phyloP scores from a whole-genome alignment of 176 grass and related monocot genomes.

The Puya raimondii region DNA sequence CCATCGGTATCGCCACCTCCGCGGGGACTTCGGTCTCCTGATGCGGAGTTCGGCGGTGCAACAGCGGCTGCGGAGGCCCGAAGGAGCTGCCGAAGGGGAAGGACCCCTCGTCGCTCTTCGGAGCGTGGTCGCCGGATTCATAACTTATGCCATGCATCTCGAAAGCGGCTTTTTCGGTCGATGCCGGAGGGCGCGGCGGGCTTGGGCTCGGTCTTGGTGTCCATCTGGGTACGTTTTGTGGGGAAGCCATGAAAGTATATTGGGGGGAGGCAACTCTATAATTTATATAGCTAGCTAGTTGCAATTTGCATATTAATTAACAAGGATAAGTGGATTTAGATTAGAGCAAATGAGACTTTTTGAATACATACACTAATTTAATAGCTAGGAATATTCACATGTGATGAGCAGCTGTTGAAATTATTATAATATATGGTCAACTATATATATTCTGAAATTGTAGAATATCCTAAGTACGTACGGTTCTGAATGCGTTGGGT shows the following conservation, averaged over 20 bases:
- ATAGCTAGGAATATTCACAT: too few species aligned
- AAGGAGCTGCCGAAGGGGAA: conserved; percentile 53
- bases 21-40: conserved; percentile 17
- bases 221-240: conserved; percentile 54
- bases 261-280: too few species aligned
- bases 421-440: too few species aligned
- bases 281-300: too few species aligned
- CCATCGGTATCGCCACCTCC: background rate
- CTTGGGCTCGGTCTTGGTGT: conserved; percentile 31
- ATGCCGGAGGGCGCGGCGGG: background rate
- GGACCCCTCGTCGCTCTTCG: conserved; percentile 28
- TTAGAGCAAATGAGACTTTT: too few species aligned
- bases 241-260: conserved; percentile 13
- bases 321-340: too few species aligned
- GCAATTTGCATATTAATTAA: too few species aligned
- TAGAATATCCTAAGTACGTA: too few species aligned
- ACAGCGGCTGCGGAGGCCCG: conserved; percentile 12
- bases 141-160: background rate
- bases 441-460: too few species aligned
- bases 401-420: too few species aligned
- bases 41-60: conserved; percentile 5
- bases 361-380: too few species aligned
- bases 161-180: background rate
- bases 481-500: too few species aligned
- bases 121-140: background rate